Conservation (phyloP, 768 basidiomycete genomes). For the Plicaturopsis crispa region DNA sequence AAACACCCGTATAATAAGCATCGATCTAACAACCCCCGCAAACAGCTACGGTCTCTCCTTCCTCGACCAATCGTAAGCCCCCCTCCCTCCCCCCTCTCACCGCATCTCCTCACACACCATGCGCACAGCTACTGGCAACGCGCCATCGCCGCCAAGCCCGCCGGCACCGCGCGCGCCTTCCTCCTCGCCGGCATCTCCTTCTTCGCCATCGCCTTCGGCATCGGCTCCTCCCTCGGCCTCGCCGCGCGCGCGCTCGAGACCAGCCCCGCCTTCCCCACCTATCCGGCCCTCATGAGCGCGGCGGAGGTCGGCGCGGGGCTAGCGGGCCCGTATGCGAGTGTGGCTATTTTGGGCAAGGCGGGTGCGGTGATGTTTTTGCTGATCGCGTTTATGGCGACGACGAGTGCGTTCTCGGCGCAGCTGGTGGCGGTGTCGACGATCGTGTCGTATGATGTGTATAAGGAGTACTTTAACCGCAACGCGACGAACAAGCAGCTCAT, state of each 20-base stretch:
- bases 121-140: constrained; percentile 28
- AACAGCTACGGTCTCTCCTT: too few species aligned
- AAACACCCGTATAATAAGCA: too few species aligned
- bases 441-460: constrained; percentile 14
- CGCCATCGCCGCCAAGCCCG: constrained; percentile 27
- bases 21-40: too few species aligned
- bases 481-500: constrained; percentile 11
- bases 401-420: constrained; percentile 24
- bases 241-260: constrained; percentile 13
- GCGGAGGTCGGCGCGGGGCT: constrained; percentile 16
- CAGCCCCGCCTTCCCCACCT: constrained; percentile 30
- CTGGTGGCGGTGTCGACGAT: constrained; percentile 23
- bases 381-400: constrained; percentile 29
- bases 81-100: too few species aligned
- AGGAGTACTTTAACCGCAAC: constrained; percentile 9
- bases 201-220: constrained; percentile 23
- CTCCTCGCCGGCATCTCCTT: constrained; percentile 35
- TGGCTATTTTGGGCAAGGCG: constrained; percentile 23
- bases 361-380: constrained; percentile 26
- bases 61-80: too few species aligned
- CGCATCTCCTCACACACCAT: not conserved
- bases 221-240: constrained; percentile 24
- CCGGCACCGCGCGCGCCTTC: constrained; percentile 28
- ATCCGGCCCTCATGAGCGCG: constrained; percentile 8
- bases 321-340: constrained; percentile 24